Conservation (phyloP, 129 eudicot species). For the Chrysanthemum makinoi region DNA sequence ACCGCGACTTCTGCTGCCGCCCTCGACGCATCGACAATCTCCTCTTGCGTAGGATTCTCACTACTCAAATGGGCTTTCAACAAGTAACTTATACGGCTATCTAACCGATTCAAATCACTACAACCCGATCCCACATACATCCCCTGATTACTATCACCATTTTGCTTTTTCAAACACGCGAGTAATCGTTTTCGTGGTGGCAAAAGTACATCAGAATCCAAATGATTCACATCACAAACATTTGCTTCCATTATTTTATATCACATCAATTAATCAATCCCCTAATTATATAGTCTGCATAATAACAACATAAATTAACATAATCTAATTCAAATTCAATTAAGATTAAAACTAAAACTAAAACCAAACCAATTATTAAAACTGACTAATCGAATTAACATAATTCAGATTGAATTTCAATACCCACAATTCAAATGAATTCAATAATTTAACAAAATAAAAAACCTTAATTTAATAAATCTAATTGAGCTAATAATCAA, state of each 20-base stretch:
- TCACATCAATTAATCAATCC: constrained; percentile 37
- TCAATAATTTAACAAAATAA: constrained; percentile 20
- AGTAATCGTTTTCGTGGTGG: constrained; percentile 91
- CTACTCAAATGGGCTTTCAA: constrained; percentile 49
- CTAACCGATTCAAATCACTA: constrained; percentile 39
- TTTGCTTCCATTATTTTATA: constrained; percentile 52
- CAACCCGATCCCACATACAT: not conserved
- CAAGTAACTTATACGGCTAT: constrained; percentile 44
- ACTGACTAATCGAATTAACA: constrained; percentile 23
- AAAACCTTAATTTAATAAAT: constrained; percentile 27
- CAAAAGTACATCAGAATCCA: constrained; percentile 77
- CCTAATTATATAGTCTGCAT: constrained; percentile 22
- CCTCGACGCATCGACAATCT: constrained; percentile 59
- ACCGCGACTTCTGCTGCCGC: constrained; percentile 59
- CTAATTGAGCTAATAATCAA: constrained; percentile 3
- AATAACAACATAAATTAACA: no score
- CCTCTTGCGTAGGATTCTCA: constrained; percentile 60
- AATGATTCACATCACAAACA: constrained; percentile 48
- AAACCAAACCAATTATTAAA: constrained; percentile 21
- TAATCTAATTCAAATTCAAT: constrained; percentile 12
- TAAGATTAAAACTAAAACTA: constrained; percentile 35
- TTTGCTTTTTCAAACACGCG: constrained; percentile 80
- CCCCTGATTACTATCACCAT: constrained; percentile 34
- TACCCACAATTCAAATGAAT: constrained; percentile 12
- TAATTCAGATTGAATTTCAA: constrained; percentile 25